Base-by-base conservation (phyloP, 257 asterid species). In the Fraxinus anomala region DNA sequence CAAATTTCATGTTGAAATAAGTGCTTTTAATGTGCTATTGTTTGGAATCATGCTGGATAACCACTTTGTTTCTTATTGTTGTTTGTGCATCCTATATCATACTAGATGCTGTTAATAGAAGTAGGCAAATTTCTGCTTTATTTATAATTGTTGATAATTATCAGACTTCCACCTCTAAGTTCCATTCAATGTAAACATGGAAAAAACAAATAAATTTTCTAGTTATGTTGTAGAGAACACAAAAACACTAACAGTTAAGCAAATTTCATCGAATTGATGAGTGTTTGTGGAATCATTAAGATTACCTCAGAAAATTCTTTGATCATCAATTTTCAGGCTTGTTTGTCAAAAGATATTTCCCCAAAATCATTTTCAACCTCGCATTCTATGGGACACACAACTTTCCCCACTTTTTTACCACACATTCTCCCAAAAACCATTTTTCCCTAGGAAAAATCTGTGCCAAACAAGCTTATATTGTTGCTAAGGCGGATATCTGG, bases 1-100 rank as follows among this genome's bases (percentile, higher is more conserved):
- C 47, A 31, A 44, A 63, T 59, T 16, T 0, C 33, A 12, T 1
- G 36, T 37, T 26, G 21, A 49, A 74, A n/a, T 75, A 51, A 72
- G 9, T 51, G 33, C 36, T 77, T 21, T 44, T 44, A 30, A 44
- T 72, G 6, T 69, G 59, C 30, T 56, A 76, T 34, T 76, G 54
- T 51, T 40, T 78, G 75, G 26, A 66, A 72, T 68, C 51, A 61
- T 37, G 34, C 75, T 72, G 65, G 47, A 56, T 56, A 1, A 56
- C 14, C 11, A 17, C 8, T 54, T 16, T 54, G 65, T 19, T 54
- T 54, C 65, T 56, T 31, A 9, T 11, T 40, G 68, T 42, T 80
- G 56, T 75, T 72, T 77, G 66, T 70, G 21, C 65, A 36, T 73
- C 37, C 42, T 54, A 54, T 14, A 42, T 33, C 36, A 44, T 76